Evolutionary conservation across 2,329 filamentous ascomycete genomes (phyloP).

Genomic region (Chaetoscypha palmicola): DNA sequence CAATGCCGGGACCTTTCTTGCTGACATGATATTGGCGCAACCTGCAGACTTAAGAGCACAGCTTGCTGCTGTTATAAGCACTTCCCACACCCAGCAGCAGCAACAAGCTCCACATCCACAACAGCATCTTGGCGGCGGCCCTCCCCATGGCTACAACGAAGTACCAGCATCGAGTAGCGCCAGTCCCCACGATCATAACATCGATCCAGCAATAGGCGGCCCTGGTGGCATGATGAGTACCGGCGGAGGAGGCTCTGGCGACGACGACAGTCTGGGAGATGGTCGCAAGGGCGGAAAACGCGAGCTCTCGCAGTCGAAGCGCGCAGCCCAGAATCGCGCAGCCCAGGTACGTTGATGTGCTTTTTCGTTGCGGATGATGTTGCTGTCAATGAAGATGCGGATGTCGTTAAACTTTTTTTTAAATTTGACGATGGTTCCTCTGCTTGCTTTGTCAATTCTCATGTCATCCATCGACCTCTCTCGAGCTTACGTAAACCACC

Average conservation of each 20-base stretch:
- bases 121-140: slow-evolving; percentile 8
- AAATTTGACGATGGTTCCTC: slow-evolving; percentile 9
- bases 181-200: slow-evolving; percentile 31
- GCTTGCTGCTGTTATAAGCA: slow-evolving; percentile 30
- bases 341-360: slow-evolving; percentile 67
- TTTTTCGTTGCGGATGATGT: slow-evolving; percentile 4
- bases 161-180: slow-evolving; percentile 27
- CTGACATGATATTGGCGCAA: slow-evolving; percentile 28
- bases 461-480: slow-evolving; percentile 29
- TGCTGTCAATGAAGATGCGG: slow-evolving; percentile 2
- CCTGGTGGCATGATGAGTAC: slow-evolving; percentile 23
- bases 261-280: slow-evolving; percentile 33
- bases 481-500: slow-evolving; percentile 29
- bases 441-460: slow-evolving; percentile 33
- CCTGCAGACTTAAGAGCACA: slow-evolving; percentile 31
- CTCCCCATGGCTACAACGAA: slow-evolving; percentile 30
- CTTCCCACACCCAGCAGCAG: slow-evolving; percentile 15
- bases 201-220: slow-evolving; percentile 31
- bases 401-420: slow-evolving; percentile 18
- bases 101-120: slow-evolving; percentile 16
- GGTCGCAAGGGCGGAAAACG: slow-evolving; percentile 72
- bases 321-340: slow-evolving; percentile 91
- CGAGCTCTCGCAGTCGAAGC: slow-evolving; percentile 90
- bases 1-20: slow-evolving; percentile 12
- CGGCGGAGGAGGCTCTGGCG: slow-evolving; percentile 26